Base-by-base conservation (phyloP, 2,329 filamentous ascomycete genomes). In the Stagonosporopsis vannaccii region DNA sequence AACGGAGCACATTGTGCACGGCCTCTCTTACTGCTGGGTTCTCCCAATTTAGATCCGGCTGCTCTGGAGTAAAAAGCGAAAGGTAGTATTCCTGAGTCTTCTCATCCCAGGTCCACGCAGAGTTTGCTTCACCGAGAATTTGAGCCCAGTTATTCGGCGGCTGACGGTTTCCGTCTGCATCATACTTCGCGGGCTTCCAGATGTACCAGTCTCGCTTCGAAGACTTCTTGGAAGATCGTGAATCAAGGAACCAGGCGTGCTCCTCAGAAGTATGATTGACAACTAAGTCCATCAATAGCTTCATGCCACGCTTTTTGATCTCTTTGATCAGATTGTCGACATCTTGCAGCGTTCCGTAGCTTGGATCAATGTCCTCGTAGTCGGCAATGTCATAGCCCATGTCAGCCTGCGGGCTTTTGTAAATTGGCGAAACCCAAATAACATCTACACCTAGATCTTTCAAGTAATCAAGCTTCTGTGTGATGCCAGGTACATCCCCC, bases 1-100 rank as follows among this genome's bases (percentile, higher is more conserved):
- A 95, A 25, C 84, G 83, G 80, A 93, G 88, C 3, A 90, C 81
- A 20, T 88, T 80, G 69, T 92, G 89, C 1, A 93, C 86, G 0
- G 90, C 90, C 25, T 84, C 79, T 17, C 90, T 83, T 0, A 90
- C 84, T 6, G 82, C 84, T 0, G 82, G 81, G 49, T 88, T 90
- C 67, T 93, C 89, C 90, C 90, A 95, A 75, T 95, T 95, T 4
- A 95, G 79, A 66, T 95, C 91, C 0, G 91, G 91, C 70, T 94
- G 91, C 60, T 90, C 86, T 6, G 83, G 84, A 1, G 88, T 87
- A 71, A 91, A 96, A 11, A 95, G 81, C 51, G 89, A 87, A 0
- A 93, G 83, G 65, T 91, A 93, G 72, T 91, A 93, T 74, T 94
- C 88, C 23, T 84, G 81, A 0, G 88, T 91, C 19, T 74, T 72